Base-by-base conservation (phyloP, 345 rosid genomes). In the Gynandropsis gynandra region DNA sequence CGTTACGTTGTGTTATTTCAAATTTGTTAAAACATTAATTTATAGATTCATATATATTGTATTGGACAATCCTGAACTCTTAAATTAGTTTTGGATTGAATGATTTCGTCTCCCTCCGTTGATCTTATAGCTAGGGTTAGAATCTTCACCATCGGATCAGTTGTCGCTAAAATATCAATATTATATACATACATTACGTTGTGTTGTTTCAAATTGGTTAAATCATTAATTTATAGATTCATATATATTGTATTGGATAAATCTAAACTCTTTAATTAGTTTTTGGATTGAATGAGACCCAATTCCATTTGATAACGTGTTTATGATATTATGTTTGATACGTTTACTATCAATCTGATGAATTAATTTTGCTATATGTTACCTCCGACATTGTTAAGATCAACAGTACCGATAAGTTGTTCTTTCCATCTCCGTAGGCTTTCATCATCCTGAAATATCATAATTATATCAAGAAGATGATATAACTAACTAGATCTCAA, bases 71-170 rank as follows among this genome's bases (percentile, higher is more conserved):
- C 32, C 24, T 37, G 4, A 10, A 37, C 7, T 19, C 9, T 34
- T 9, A n/a, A 52, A 5, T 9, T 14, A 3, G 14, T 45, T 14
- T 4, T 16, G 16, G 40, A 33, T 60, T n/a, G 32, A n/a, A 79
- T 69, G 20, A 86, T 81, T 63, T 83, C 96, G 12, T 79, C 69
- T 72, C 94, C 72, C 8, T 72, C 94, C 0, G 83, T 78, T 16
- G 97, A 79, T 35, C 70, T 61, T 52, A 88, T 76, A 33, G 88
- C 80, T 10, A 89, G 75, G 59, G 68, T 74, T 54, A 75, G 33
- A 66, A 89, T 76, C 81, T 69, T 83, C 61, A 89, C 90, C n/a
- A 83, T 87, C 15, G 97, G 88, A 39, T 89, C 97, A 44, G 70
- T 71, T 17, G 79, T 74, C 62, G 83, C 97, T 85, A 56, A 49